Conservation (phyloP, 2,329 filamentous ascomycete genomes). For the Fusarium incarnatum region DNA sequence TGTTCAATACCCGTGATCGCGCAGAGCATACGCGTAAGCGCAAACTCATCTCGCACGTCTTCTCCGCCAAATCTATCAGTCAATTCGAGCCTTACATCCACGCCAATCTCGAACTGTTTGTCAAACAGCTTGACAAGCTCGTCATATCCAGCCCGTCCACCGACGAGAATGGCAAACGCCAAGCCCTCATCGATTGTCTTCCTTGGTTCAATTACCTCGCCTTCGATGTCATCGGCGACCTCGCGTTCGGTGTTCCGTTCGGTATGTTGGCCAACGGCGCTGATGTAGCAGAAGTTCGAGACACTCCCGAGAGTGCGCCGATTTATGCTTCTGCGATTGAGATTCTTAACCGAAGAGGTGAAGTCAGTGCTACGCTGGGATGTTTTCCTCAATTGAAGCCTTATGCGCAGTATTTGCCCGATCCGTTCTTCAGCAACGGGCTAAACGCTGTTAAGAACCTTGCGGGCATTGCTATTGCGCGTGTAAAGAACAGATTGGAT, state of each 20-base stretch:
- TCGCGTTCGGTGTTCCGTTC: conserved; percentile 65
- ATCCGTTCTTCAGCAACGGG: conserved; percentile 83
- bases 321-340: conserved; percentile 84
- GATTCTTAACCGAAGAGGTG: conserved; percentile 87
- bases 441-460: conserved; percentile 81
- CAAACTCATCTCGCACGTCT: conserved; percentile 89
- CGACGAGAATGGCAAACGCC: conserved; percentile 68
- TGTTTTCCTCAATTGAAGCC: conserved; percentile 80
- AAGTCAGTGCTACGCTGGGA: conserved; percentile 85
- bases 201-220: conserved; percentile 76
- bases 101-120: conserved; percentile 79
- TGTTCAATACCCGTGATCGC: conserved; percentile 91
- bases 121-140: conserved; percentile 77
- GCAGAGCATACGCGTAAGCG: conserved; percentile 87
- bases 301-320: conserved; percentile 68
- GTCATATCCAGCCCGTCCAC: conserved; percentile 59
- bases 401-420: conserved; percentile 82
- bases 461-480: conserved; percentile 87
- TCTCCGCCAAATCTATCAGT: conserved; percentile 81
- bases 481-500: conserved; percentile 79
- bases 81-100: conserved; percentile 94
- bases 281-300: conserved; percentile 80
- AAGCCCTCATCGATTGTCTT: conserved; percentile 77
- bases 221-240: conserved; percentile 62
- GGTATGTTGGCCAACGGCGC: conserved; percentile 80